Base-by-base conservation (phyloP, 129 eudicot genomes). In the Silybum marianum region DNA sequence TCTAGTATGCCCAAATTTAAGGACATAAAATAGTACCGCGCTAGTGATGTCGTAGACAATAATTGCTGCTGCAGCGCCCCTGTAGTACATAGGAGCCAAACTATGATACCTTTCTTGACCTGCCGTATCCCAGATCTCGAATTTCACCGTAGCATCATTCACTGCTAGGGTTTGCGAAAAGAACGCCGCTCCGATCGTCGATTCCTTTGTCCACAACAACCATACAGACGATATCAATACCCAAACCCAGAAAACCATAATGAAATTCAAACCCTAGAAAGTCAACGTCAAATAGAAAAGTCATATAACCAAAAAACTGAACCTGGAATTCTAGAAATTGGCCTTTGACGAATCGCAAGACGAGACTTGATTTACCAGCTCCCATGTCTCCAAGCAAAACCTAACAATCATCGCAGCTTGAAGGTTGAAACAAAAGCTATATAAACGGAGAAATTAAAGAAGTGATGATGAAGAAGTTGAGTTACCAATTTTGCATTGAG, bases 31-130 rank as follows among this genome's bases (percentile, higher is more conserved):
- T 2, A 42, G 70, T 90, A 93, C 99, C 92, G 89, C 63, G 89
- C 84, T 89, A 51, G 99, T 84, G 89, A 95, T 93, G 76, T 95
- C 99, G 71, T 82, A 95, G 73, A 95, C 99, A 12, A 95, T 91
- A 16, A 95, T 93, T 0, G 99, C 99, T 0, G 99, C 99, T 22
- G 98, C 99, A 26, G 99, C 99, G n/a, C 99, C 98, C 72, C 99
- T 81, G 82, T 95, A 95, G 71, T 95, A 95, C 99, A 95, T 95
- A 75, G 97, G 94, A 19, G 94, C 97, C 71, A 92, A 90, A 83
- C 94, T 90, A 73, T 92, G 97, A 81, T 92, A 90, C 60, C 97
- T 85, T 80, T 90, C 94, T 72, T 92, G 94, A 8, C 97, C 97
- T 28, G 97, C 97, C 51, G 94, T 92, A 72, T 92, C 97, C 97